These are phyloP conservation scores for Lathyrus oleraceus DNA, from an alignment of 306 rosid genomes.

Conservation along the genomic window DNA sequence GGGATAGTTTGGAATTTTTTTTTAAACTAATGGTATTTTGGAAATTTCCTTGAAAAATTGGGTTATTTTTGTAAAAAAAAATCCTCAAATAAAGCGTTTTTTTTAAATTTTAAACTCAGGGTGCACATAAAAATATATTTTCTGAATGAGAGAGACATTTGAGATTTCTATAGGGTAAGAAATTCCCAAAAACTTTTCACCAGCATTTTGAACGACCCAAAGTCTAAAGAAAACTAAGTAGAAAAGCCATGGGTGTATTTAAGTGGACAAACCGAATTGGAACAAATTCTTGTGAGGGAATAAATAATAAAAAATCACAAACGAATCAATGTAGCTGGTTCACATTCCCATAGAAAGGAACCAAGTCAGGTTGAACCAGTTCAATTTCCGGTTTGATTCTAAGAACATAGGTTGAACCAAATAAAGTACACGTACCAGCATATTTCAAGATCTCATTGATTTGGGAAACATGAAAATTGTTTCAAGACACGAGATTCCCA, in stretches of 20 bases:
- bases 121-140: too few relatives aligned
- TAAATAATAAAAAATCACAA: too few relatives aligned
- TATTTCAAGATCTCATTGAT: not conserved
- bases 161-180: too few relatives aligned
- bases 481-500: constrained; percentile 27
- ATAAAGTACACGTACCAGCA: not conserved
- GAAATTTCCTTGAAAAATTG: too few relatives aligned
- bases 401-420: not conserved
- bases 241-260: not conserved
- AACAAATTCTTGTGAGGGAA: not conserved
- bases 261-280: not conserved
- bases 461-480: not conserved
- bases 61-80: too few relatives aligned
- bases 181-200: not conserved
- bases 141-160: too few relatives aligned
- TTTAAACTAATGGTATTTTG: too few relatives aligned
- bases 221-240: not conserved
- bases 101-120: too few relatives aligned
- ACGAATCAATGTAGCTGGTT: too few relatives aligned
- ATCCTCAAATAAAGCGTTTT: too few relatives aligned
- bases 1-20: too few relatives aligned
- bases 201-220: constrained; percentile 9
- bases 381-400: not conserved
- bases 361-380: not conserved
- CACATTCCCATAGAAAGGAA: too few relatives aligned